Base-by-base conservation (phyloP, 164 flowering plant species). In the Nelumbo lutea region DNA sequence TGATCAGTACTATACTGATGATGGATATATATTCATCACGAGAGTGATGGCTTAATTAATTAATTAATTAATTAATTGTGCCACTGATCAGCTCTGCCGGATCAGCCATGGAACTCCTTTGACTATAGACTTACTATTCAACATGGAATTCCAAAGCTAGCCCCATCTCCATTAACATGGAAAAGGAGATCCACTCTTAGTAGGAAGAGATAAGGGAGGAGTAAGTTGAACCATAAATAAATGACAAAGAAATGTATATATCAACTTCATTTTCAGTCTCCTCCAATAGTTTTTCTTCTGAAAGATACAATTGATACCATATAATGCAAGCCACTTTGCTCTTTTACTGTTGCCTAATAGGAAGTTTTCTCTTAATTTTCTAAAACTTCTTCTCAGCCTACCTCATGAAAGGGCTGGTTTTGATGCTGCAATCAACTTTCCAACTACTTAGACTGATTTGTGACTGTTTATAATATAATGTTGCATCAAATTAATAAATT, bases 41-140 rank as follows among this genome's bases (percentile, higher is more conserved):
- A 27, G 61, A 42, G 61, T 6, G 14, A 10, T 10, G 38, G 61
- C 61, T 58, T 27, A 41, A 58, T 58, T 58, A 58, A 58, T 58
- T n/a, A n/a, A n/a, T n/a, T n/a, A n/a, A n/a, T 58, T 27, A 41
- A 58, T 58, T 27, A 27, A 27, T 27, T 27, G 27, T 27, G 27
- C 27, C 27, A 27, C 27, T 27, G 27, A 27, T 27, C 27, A 27
- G 41, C n/a, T 15, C 7, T 64, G 66, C 42, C 55, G 40, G 55
- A 43, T 64, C 55, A 64, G 56, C 55, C 55, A 64, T 64, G 66
- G 66, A 64, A 64, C 43, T 64, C 52, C 10, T 15, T 64, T 27
- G 66, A 64, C 47, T 47, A 47, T 46, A 55, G 40, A 15, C 10
- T 9, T 41, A 2, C 9, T 47, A 5, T 64, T 48, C 63, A 11